These are phyloP conservation scores for Aspergillus sp. DNA, from an alignment of 2,329 filamentous ascomycete genomes.

Conservation along the genomic window DNA sequence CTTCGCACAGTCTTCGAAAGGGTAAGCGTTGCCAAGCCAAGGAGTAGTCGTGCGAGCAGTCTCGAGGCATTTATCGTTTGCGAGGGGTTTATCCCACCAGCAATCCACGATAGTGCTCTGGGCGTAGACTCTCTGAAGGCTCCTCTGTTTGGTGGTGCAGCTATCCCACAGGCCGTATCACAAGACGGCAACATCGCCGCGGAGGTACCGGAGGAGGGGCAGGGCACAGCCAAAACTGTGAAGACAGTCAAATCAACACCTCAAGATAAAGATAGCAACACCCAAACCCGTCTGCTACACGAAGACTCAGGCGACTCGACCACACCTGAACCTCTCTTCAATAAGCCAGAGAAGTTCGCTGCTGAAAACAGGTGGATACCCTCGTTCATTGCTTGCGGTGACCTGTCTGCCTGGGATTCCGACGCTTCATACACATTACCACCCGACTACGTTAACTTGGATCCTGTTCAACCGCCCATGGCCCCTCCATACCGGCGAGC, in stretches of 20 bases:
- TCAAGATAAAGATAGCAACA: slow-evolving; percentile 16
- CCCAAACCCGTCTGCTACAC: slow-evolving; percentile 41
- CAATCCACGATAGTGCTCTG: slow-evolving; percentile 48
- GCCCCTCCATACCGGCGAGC: slow-evolving; percentile 93
- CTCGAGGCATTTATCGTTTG: slow-evolving; percentile 97
- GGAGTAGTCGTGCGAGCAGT: slow-evolving; percentile 92
- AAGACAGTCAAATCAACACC: slow-evolving; percentile 6
- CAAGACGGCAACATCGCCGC: slow-evolving; percentile 33
- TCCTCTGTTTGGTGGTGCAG: slow-evolving; percentile 42
- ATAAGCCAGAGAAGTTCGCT: slow-evolving; percentile 29
- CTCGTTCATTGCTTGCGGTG: slow-evolving; percentile 94
- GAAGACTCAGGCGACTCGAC: slow-evolving; percentile 39
- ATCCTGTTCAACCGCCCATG: slow-evolving; percentile 92
- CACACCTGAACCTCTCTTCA: slow-evolving; percentile 17
- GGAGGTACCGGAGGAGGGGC: slow-evolving; percentile 43
- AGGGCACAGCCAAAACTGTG: slow-evolving; percentile 29
- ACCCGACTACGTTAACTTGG: slow-evolving; percentile 79
- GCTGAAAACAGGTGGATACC: slow-evolving; percentile 75
- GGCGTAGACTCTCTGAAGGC: slow-evolving; percentile 42
- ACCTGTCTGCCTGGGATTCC: slow-evolving; percentile 90
- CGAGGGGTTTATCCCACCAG: slow-evolving; percentile 77
- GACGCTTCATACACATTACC: slow-evolving; percentile 92
- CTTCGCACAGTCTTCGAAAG: slow-evolving; percentile 85
- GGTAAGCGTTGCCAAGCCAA: slow-evolving; percentile 88
- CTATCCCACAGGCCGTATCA: slow-evolving; percentile 26